Evolutionary conservation across 371 early-diverging fungal genomes (phyloP).

Genomic region (Mortierella sp.): DNA sequence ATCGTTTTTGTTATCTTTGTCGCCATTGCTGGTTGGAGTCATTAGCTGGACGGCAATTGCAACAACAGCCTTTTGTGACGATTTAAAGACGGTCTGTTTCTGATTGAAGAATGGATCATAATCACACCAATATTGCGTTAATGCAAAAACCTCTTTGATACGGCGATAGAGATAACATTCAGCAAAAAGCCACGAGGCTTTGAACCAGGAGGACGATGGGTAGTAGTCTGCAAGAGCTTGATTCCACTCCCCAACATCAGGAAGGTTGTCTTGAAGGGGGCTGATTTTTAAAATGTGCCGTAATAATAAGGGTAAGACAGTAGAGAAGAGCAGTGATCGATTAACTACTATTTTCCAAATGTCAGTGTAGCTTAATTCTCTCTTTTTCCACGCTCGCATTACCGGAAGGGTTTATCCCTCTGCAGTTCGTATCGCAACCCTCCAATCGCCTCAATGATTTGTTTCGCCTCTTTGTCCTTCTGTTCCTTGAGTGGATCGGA

Average conservation of each 20-base stretch:
- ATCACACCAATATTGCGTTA: slow-evolving; percentile 69
- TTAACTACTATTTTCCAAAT: not conserved
- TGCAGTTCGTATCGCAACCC: slow-evolving; percentile 78
- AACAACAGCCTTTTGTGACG: slow-evolving; percentile 72
- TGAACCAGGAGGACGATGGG: slow-evolving; percentile 71
- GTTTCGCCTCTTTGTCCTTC: slow-evolving; percentile 70
- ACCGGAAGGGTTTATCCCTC: slow-evolving; percentile 73
- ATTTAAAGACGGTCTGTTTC: slow-evolving; percentile 77
- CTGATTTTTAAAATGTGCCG: slow-evolving; percentile 37
- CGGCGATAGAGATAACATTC: slow-evolving; percentile 91
- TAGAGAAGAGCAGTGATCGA: not conserved
- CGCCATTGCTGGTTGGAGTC: slow-evolving; percentile 23
- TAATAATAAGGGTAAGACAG: not conserved
- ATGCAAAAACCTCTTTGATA: slow-evolving; percentile 70
- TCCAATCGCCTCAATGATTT: slow-evolving; percentile 69
- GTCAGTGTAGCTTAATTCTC: not conserved
- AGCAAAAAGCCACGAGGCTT: slow-evolving; percentile 82
- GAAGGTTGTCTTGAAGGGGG: slow-evolving; percentile 63
- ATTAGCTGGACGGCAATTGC: slow-evolving; percentile 73
- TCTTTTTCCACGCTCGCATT: slow-evolving; percentile 3
- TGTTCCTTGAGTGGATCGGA: slow-evolving; percentile 36
- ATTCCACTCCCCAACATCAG: slow-evolving; percentile 79
- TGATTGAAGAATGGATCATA: slow-evolving; percentile 84
- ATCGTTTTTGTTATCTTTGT: not conserved
- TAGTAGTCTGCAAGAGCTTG: slow-evolving; percentile 65